Conservation (phyloP, 148 eudicot species). For the Polygonum aviculare region DNA sequence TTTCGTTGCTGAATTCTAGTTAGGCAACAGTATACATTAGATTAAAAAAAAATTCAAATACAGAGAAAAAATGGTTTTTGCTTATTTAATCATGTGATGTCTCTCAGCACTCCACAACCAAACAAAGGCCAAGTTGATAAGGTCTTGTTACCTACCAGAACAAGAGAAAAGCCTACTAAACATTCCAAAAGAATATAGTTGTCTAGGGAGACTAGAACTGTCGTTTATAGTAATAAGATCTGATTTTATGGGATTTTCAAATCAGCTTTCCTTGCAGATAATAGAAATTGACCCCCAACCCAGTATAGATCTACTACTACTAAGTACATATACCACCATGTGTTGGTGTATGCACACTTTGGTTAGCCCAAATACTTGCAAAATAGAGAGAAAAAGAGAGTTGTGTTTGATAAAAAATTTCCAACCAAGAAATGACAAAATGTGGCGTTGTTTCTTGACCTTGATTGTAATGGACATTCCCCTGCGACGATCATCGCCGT, state of each 20-base stretch:
- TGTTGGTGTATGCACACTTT: not conserved
- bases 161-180: not conserved
- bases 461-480: slow-evolving; percentile 25
- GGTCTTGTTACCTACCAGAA: not conserved
- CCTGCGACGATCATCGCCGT: slow-evolving; percentile 6
- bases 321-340: not conserved
- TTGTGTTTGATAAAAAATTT: not conserved
- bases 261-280: not conserved
- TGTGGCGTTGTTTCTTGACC: slow-evolving; percentile 6
- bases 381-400: not conserved
- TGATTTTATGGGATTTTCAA: not conserved
- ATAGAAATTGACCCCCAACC: not conserved
- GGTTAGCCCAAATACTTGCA: not conserved
- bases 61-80: not conserved
- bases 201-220: not conserved
- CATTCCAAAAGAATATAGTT: slow-evolving; percentile 1
- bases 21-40: not conserved
- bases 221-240: not conserved
- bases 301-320: too few species aligned
- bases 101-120: not conserved
- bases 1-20: not conserved
- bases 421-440: slow-evolving; percentile 24
- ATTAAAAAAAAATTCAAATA: not conserved
- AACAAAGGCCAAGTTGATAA: not conserved
- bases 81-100: not conserved